Base-by-base conservation (phyloP, 2,329 filamentous ascomycete genomes). In the Fusarium scirpi region DNA sequence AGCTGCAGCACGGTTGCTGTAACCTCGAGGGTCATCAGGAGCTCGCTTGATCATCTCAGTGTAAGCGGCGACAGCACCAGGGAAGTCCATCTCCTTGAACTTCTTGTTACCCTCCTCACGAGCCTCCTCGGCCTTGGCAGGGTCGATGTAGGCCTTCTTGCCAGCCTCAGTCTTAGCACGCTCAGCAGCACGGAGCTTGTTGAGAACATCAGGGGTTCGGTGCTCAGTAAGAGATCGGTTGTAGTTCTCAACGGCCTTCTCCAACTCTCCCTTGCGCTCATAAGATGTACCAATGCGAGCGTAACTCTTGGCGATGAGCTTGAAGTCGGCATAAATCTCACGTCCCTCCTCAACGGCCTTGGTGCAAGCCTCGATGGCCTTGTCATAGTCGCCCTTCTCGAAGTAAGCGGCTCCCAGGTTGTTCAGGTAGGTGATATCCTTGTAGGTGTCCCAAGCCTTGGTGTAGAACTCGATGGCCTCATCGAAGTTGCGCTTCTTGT, bases 401-500 rank as follows among this genome's bases (percentile, higher is more conserved):
- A 94, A 98, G 77, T 97, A 90, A 65, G 95, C 96, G 6, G 96
- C 96, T 65, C 94, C 94, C 32, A 97, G 87, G 83, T 99, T 99
- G 85, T 97, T 99, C 65, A 98, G 87, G 83, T 99, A 99, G 18
- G 95, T 96, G 77, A 99, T 97, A 77, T 99, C 96, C 86, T 98
- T 96, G 88, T 93, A 87, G 41, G 92, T 82, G 64, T 97, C 94
- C 96, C 96, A 99, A 0, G 96, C 96, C 81, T 97, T 97, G 79
- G 82, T 88, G 86, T 99, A 99, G 84, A 99, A 94, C 78, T 91
- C 89, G 76, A 99, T 98, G 53, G 96, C 96, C 78, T 92, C 90
- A 76, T 98, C 96, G 74, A 99, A 98, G 79, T 98, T 91, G 74
- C 94, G 91, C 89, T 98, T 98, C 91, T 99, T 99, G 87, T 99